Evolutionary conservation across 2,329 filamentous ascomycete genomes (phyloP), one percentile per base, ranked within the genome.

Genomic region (Neurospora crassa): DNA sequence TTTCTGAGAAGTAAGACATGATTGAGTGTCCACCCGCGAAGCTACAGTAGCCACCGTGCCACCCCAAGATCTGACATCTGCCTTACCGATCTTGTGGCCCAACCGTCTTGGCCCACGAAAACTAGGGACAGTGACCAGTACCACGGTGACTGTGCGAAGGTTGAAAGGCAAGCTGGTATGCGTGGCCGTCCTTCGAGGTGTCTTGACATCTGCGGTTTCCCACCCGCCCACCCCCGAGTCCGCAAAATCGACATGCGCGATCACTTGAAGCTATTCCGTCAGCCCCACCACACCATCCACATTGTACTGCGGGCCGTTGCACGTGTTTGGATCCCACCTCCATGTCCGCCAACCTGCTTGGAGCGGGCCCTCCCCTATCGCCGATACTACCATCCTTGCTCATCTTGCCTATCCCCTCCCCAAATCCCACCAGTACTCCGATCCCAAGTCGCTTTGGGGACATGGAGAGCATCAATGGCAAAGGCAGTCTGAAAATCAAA

Each of bases 321-420:
- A 63, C 53, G 53, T 63, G 37, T 41, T 69, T 37, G 29, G 24
- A 72, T 75, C 74, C 74, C 75, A 74, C 75, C 75, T 73, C 75
- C 75, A 72, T 72, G 41, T 74, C 74, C 74, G 72, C 69, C 47
- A 70, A 47, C 68, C 70, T 43, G 67, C 20, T 68, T 71, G 47
- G 67, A 69, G 45, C 67, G 53, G 24, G 47, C 53, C 53, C 70
- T 69, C 67, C 47, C 71, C 67, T 53, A 40, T 47, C 41, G 68
- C 43, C 24, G 34, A 63, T n/a, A 37, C 40, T n/a, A 18, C 24
- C 45, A 63, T 24, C 69, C n/a, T 45, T 37, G 40, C n/a, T 43
- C 40, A n/a, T 18, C 18, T 16, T 41, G 37, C 43, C 53, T 14
- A 34, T 63, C 6, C 24, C 53, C 34, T 63, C 53, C 14, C 45